Conservation (phyloP, 1,284 basidiomycete species). For the Coniferiporia weirii region DNA sequence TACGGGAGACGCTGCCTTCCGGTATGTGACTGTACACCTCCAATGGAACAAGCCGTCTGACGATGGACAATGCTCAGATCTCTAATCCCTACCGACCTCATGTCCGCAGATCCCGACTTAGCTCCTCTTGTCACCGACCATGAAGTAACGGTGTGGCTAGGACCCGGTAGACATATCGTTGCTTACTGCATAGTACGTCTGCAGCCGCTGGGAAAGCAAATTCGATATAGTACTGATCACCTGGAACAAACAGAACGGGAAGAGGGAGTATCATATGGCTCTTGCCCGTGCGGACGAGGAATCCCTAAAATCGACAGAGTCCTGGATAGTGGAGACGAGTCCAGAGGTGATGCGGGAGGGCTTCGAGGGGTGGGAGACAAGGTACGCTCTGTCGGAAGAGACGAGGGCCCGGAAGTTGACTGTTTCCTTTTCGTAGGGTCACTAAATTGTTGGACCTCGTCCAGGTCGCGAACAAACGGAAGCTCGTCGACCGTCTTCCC, state of each 20-base stretch:
- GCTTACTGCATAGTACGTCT: constrained; percentile 22
- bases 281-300: constrained; percentile 21
- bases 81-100: constrained; percentile 19
- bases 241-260: constrained; percentile 14
- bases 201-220: neutral
- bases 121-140: constrained; percentile 20
- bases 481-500: constrained; percentile 22
- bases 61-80: constrained; percentile 8
- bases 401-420: neutral
- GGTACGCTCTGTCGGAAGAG: constrained; percentile 8
- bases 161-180: constrained; percentile 21
- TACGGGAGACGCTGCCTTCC: constrained; percentile 21
- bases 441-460: constrained; percentile 22
- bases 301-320: constrained; percentile 16
- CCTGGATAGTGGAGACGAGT: constrained; percentile 21
- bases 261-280: constrained; percentile 23
- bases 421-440: constrained; percentile 14
- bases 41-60: constrained; percentile 1
- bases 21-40: neutral
- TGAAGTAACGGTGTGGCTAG: constrained; percentile 22
- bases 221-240: neutral
- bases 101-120: constrained; percentile 21
- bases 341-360: constrained; percentile 22
- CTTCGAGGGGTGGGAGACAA: constrained; percentile 22
- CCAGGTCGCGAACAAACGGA: constrained; percentile 20